Evolutionary conservation across 106 monocot genomes (phyloP).

Genomic region (Phalaenopsis aphrodite): DNA sequence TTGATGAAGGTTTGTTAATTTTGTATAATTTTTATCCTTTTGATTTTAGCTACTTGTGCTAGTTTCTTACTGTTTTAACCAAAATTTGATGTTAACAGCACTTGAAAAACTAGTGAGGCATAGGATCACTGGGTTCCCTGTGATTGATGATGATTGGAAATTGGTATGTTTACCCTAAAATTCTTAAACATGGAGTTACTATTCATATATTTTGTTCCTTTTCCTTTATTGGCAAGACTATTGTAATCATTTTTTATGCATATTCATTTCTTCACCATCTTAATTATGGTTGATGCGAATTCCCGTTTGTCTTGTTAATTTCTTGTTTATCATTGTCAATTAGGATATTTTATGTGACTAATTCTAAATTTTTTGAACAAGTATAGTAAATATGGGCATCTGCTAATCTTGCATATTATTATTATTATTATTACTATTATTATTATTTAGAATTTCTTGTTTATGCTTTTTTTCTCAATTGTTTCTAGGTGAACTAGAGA

Average conservation of each 20-base stretch:
- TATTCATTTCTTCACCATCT: neutral
- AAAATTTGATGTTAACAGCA: constrained; percentile 13
- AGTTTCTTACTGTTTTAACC: neutral
- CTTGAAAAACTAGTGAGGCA: constrained; percentile 21
- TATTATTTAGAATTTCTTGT: no score
- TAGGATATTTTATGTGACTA: no score
- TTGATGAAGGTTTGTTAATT: constrained; percentile 53
- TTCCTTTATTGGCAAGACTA: neutral
- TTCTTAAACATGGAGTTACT: neutral
- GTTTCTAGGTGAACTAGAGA: no score
- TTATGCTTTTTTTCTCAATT: no score
- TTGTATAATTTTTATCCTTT: constrained; percentile 7
- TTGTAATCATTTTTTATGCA: neutral
- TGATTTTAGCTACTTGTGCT: constrained; percentile 2
- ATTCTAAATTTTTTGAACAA: no score
- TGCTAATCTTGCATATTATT: no score
- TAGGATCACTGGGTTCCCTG: constrained; percentile 24
- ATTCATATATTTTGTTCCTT: neutral
- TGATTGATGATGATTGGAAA: constrained; percentile 28
- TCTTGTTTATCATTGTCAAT: no score
- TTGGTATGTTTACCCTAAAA: constrained; percentile 10
- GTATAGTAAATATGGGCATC: no score
- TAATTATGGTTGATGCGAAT: neutral
- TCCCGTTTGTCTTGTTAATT: neutral
- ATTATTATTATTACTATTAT: no score